A percentile compares a stretch with the other conserved stretches of the same genome.
phyloP scores from a whole-genome alignment of 345 rosid genomes.

The Cochlearia excelsa region DNA sequence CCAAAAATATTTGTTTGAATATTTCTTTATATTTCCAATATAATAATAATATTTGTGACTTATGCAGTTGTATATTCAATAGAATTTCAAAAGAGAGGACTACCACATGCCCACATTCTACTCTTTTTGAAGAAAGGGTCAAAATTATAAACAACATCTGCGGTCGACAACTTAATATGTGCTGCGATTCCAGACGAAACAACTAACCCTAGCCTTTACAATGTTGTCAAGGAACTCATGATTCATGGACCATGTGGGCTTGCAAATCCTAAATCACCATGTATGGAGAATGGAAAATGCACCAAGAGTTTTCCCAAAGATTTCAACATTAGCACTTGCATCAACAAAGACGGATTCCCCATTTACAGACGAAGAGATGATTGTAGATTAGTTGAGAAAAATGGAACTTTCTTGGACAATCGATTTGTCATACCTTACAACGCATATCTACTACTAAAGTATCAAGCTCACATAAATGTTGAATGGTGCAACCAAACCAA shows the following conservation, averaged over 20 bases:
- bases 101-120: conserved; percentile 2
- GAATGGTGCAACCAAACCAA: conserved; percentile 13
- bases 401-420: neutral
- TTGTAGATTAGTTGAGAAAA: neutral
- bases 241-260: conserved; percentile 10
- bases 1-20: too few species aligned
- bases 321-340: neutral
- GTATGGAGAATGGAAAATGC: neutral
- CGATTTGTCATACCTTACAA: neutral
- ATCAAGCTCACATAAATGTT: conserved; percentile 5
- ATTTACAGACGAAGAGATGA: conserved; percentile 1
- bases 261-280: conserved; percentile 1
- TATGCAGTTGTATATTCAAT: neutral
- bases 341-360: conserved; percentile 1
- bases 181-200: conserved; percentile 1
- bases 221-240: neutral
- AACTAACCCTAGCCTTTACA: neutral
- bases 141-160: neutral
- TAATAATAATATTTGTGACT: too few species aligned
- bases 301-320: neutral
- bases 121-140: neutral
- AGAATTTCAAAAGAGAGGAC: conserved; percentile 1
- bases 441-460: neutral
- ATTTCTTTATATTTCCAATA: too few species aligned
- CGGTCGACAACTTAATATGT: neutral